Conservation (phyloP, 805 yeast genomes). For the Kodamaea lidongshanica region DNA sequence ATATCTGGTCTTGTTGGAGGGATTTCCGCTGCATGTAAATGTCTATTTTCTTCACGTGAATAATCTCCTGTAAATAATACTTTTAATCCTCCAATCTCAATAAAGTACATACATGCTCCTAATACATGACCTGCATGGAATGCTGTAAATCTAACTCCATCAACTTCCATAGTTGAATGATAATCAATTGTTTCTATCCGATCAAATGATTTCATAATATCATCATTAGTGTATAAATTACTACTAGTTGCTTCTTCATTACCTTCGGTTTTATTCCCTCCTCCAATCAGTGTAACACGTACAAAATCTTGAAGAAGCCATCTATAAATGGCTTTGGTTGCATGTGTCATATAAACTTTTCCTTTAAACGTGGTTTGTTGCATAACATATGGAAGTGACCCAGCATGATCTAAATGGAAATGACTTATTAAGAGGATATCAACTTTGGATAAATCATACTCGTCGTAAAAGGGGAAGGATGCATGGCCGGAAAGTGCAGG, state of each 20-base stretch:
- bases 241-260: constrained; percentile 22
- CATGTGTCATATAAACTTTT: constrained; percentile 97
- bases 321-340: constrained; percentile 94
- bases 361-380: constrained; percentile 93
- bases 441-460: constrained; percentile 80
- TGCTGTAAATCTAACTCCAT: constrained; percentile 93
- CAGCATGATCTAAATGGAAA: constrained; percentile 97
- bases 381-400: constrained; percentile 96
- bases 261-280: constrained; percentile 31
- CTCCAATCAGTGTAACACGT: constrained; percentile 66
- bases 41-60: constrained; percentile 93
- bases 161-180: constrained; percentile 91
- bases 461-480: constrained; percentile 92
- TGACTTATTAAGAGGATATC: constrained; percentile 87
- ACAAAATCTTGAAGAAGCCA: constrained; percentile 95
- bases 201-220: constrained; percentile 79
- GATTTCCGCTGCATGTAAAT: constrained; percentile 89
- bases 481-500: constrained; percentile 90
- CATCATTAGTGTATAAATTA: constrained; percentile 82
- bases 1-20: constrained; percentile 86
- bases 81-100: constrained; percentile 90
- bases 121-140: constrained; percentile 99
- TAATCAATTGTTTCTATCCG: constrained; percentile 89
- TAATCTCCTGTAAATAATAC: constrained; percentile 93
- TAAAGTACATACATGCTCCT: constrained; percentile 96